Evolutionary conservation across 768 basidiomycete species (phyloP).

Genomic region (Mycena kentingensis): DNA sequence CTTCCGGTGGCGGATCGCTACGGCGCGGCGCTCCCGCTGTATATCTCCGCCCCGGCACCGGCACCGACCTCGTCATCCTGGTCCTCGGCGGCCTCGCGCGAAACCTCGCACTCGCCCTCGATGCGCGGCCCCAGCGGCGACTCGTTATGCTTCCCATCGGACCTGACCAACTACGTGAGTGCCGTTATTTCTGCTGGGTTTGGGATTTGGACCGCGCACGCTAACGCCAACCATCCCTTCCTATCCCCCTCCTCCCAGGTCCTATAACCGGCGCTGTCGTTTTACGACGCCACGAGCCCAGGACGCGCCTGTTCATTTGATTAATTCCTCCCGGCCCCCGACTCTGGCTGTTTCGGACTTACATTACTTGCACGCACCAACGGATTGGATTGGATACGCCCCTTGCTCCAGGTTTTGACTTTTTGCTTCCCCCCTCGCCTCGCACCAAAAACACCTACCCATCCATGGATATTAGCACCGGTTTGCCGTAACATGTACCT

Average conservation of each 20-base stretch:
- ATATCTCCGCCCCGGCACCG: too few relatives aligned
- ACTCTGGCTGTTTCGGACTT: neutral
- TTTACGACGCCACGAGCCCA: neutral
- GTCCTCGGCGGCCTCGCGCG: neutral
- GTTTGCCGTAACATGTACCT: too few relatives aligned
- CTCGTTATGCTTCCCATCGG: neutral
- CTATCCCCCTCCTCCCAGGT: slow-evolving; percentile 5
- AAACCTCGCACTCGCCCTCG: neutral
- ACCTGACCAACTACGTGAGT: slow-evolving; percentile 4
- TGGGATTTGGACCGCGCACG: neutral
- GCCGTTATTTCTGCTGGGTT: too few relatives aligned
- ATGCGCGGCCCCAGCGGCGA: neutral
- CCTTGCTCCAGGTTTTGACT: too few relatives aligned
- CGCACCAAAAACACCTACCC: too few relatives aligned
- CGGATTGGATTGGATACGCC: too few relatives aligned
- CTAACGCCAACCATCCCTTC: slow-evolving; percentile 1
- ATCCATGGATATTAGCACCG: too few relatives aligned
- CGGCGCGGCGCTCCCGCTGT: neutral
- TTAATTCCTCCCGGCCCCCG: neutral
- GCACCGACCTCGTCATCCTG: neutral
- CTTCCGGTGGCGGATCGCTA: too few relatives aligned
- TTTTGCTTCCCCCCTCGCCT: too few relatives aligned
- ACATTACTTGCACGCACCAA: neutral
- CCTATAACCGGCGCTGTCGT: neutral
- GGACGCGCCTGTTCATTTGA: neutral